Evolutionary conservation across 495 filamentous ascomycete genomes (phyloP).

Genomic region (Amorphotheca resinae): DNA sequence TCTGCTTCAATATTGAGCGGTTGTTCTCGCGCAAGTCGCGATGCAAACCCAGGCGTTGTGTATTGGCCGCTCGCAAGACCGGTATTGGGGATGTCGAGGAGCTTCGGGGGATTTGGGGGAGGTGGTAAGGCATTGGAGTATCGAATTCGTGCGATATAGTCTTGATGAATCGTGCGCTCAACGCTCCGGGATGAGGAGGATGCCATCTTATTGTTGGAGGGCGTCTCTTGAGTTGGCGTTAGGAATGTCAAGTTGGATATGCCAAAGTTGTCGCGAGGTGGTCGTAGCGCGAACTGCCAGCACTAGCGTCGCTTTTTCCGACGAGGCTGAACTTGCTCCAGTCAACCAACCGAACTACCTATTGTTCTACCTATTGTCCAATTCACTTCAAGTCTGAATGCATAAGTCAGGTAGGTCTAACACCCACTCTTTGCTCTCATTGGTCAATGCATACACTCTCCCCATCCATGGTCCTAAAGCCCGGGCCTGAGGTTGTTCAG

Average conservation of each 20-base stretch:
- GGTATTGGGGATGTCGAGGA: slow-evolving; percentile 89
- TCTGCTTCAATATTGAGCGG: slow-evolving; percentile 94
- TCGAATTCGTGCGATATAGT: slow-evolving; percentile 88
- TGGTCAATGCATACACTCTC: too few species aligned
- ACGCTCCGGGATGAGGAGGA: slow-evolving; percentile 27
- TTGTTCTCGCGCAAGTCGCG: slow-evolving; percentile 76
- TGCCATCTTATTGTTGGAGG: slow-evolving; percentile 24
- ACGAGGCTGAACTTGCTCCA: not conserved
- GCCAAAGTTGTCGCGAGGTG: not conserved
- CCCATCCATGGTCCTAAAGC: too few species aligned
- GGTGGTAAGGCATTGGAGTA: slow-evolving; percentile 93
- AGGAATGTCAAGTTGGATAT: not conserved
- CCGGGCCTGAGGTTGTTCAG: too few species aligned
- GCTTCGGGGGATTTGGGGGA: slow-evolving; percentile 85
- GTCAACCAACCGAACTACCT: too few species aligned
- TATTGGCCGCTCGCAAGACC: slow-evolving; percentile 73
- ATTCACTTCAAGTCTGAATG: too few species aligned
- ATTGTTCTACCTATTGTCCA: too few species aligned
- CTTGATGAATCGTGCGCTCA: slow-evolving; percentile 70
- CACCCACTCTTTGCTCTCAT: too few species aligned
- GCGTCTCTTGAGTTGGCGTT: not conserved
- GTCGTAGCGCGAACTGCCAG: not conserved
- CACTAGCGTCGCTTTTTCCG: not conserved
- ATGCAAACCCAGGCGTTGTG: slow-evolving; percentile 75
- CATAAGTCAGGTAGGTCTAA: too few species aligned